Base-by-base conservation (phyloP, 345 rosid species). In the Syzygium aqueum region DNA sequence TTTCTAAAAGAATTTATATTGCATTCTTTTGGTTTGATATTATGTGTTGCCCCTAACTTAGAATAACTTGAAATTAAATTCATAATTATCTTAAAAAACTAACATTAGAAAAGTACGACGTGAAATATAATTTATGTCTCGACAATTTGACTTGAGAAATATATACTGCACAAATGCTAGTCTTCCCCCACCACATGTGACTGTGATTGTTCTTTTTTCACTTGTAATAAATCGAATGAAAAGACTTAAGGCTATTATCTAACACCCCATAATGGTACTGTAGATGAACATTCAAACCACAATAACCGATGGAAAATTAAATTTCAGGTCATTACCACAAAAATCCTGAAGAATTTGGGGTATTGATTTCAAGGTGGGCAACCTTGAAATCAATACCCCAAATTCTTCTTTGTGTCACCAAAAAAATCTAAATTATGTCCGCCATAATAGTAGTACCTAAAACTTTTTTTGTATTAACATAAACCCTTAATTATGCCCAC, bases 391-490 rank as follows among this genome's bases (percentile, higher is more conserved):
- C 19, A n/a, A n/a, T n/a, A n/a, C 9, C 15, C 14, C 19, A 6
- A 61, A 15, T 33, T 61, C 17, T 14, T 61, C 2, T 51, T 1
- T 14, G 6, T 11, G 37, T 14, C 4, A n/a, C 15, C 15, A 0
- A n/a, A 61, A n/a, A 61, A 61, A 12, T n/a, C 0, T 61, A 13
- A n/a, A 61, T 0, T 1, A 1, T 13, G 9, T n/a, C 19, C 6
- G 14, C 4, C 5, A 6, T 13, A 15, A 61, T 2, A n/a, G 13
- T 4, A 14, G 5, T 61, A 61, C 3, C 0, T 0, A 2, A 17
- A 9, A 37, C 8, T 19, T 37, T 30, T 65, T 19, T 43, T 5
- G 15, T 19, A 14, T 73, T 7, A 21, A 73, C 19, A 33, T 37
- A 9, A 73, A 7, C 2, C 19, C 46, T 67, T 16, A 30, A 37